Evolutionary conservation across 805 yeast genomes (phyloP), one percentile per base, ranked within the genome.

Genomic region (Barnettozyma siamensis): DNA sequence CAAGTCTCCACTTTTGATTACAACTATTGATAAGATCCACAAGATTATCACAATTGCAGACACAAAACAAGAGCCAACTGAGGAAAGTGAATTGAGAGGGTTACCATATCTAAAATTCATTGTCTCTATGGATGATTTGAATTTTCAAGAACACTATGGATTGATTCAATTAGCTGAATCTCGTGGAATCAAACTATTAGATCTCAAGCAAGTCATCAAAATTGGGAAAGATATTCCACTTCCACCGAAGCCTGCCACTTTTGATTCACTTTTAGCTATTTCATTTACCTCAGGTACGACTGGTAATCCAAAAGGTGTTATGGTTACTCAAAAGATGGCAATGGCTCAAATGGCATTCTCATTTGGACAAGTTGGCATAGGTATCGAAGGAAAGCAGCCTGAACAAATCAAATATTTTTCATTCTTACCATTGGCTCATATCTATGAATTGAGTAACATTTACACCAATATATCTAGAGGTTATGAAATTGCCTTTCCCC

Each of bases 231-330:
- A 70, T 44, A 65, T 72, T 9, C 47, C 49, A 8, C 31, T 44
- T 7, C 51, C 64, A 4, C 44, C 50, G 46, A 38, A 48, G 29
- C 70, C 69, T 5, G 77, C 81, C 5, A 54, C 48, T 2, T 69
- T 72, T 1, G 63, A 67, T 5, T 64, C 64, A 31, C 43, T 59
- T 4, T 63, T 69, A 45, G 72, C 82, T 20, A 69, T 78, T 35
- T 72, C 75, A 31, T 77, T 77, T 56, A 78, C 83, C 4, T 74
- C 80, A 0, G 83, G 83, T 19, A 78, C 83, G 2, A 74, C 82
- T 3, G 81, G 82, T 5, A 54, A 67, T n/a, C 83, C 83, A 31
- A 78, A 78, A 55, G 83, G 83, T 26, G 83, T 72, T n/a, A 64
- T 70, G 10, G 40, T 67, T 2, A 60, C 73, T 8, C 82, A 78